A percentile compares a stretch with the other conserved stretches of the same genome.
Evolutionary conservation across 257 asterid species (phyloP).

Genomic region (Ophiorrhiza pumila): DNA sequence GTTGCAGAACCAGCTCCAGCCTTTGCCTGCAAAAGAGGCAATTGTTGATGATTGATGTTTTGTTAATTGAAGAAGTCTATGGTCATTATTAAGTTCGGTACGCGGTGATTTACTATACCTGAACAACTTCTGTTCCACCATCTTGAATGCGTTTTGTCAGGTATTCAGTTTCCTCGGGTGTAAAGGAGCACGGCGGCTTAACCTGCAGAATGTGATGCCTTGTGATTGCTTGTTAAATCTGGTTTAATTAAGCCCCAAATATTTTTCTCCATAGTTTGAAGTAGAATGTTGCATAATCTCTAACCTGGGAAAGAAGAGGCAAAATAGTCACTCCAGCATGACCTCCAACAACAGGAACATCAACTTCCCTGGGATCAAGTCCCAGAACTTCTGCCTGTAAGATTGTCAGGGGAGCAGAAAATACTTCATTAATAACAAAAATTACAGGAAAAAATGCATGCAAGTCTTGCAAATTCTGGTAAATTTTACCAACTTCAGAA

Average conservation of each 20-base stretch:
- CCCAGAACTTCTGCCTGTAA: constrained; percentile 88
- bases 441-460: background rate
- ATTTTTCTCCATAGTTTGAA: background rate
- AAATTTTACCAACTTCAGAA: too few relatives aligned
- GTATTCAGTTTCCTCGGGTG: constrained; percentile 72
- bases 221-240: background rate
- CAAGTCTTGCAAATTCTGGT: background rate
- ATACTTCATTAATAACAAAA: background rate
- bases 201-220: constrained; percentile 43
- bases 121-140: constrained; percentile 93
- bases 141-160: constrained; percentile 87
- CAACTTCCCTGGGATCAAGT: constrained; percentile 84
- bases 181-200: constrained; percentile 76
- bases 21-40: constrained; percentile 57
- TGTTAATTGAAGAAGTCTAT: background rate
- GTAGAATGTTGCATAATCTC: background rate
- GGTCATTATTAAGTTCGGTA: background rate
- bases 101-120: constrained; percentile 31
- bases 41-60: background rate
- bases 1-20: constrained; percentile 96
- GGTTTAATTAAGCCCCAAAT: background rate
- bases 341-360: constrained; percentile 91
- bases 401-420: constrained; percentile 1
- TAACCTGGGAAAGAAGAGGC: constrained; percentile 91
- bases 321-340: constrained; percentile 92